Evolutionary conservation across 345 rosid genomes (phyloP).

Genomic region (Schrenkiella parvula): DNA sequence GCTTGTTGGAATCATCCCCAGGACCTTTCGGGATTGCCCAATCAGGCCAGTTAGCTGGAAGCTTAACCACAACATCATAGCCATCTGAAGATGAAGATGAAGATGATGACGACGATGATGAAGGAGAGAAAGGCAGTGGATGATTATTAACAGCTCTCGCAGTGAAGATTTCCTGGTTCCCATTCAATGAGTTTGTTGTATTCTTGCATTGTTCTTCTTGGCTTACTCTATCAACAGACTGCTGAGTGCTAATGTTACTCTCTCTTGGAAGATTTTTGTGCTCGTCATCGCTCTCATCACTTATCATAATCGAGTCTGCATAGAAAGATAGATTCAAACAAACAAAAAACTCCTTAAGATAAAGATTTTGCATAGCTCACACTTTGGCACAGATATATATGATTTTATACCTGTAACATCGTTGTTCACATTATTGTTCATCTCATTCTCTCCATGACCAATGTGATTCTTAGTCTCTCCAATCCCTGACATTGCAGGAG

Average conservation of each 20-base stretch:
- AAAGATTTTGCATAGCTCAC: not conserved
- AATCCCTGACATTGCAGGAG: not conserved
- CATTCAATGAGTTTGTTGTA: not conserved
- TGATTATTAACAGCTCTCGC: not conserved
- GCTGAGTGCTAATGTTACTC: not conserved
- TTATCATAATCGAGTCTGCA: not conserved
- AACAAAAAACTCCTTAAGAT: not conserved
- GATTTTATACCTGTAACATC: not conserved
- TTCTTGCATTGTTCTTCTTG: conserved; percentile 3
- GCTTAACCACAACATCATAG: not conserved
- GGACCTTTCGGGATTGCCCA: conserved; percentile 1
- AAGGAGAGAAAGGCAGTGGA: not conserved
- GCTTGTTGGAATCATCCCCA: not conserved
- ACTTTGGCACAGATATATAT: not conserved
- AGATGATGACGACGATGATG: not conserved
- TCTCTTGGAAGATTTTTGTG: not conserved
- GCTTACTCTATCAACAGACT: not conserved
- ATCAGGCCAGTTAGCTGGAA: conserved; percentile 8
- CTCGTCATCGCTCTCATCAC: conserved; percentile 1
- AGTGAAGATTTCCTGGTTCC: not conserved
- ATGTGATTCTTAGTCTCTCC: not conserved
- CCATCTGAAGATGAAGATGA: conserved; percentile 16
- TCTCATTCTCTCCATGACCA: not conserved
- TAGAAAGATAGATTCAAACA: not conserved
- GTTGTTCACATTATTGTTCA: not conserved